Conservation (phyloP, 2,329 filamentous ascomycete genomes). For the Aspergillus ruber region DNA sequence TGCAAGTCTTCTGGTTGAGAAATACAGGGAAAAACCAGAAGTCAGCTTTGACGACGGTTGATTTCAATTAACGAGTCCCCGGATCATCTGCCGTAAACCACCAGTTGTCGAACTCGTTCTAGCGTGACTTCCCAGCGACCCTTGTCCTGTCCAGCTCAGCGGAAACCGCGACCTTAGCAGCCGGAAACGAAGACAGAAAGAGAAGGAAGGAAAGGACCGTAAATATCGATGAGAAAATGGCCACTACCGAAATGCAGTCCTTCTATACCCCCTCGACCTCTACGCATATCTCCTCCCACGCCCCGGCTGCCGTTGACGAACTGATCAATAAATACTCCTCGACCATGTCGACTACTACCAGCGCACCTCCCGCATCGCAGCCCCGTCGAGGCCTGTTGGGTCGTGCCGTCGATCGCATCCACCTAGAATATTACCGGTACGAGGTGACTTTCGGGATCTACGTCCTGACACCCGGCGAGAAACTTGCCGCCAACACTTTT, state of each 20-base stretch:
- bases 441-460: conserved; percentile 43
- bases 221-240: conserved; percentile 11
- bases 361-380: conserved; percentile 6
- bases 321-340: conserved; percentile 29
- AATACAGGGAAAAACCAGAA: too few relatives aligned
- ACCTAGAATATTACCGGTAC: conserved; percentile 41
- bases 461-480: conserved; percentile 40
- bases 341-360: conserved; percentile 14
- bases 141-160: too few relatives aligned
- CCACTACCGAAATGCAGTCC: conserved; percentile 26
- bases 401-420: conserved; percentile 26
- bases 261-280: conserved; percentile 28
- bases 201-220: not conserved
- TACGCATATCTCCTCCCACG: conserved; percentile 23
- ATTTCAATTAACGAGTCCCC: too few relatives aligned
- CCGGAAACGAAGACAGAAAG: too few relatives aligned
- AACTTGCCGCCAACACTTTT: conserved; percentile 36
- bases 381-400: conserved; percentile 20
- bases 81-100: too few relatives aligned
- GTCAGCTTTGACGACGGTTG: too few relatives aligned
- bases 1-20: too few relatives aligned
- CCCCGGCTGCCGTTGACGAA: conserved; percentile 26
- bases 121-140: too few relatives aligned
- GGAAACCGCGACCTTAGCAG: too few relatives aligned
- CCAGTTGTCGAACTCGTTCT: too few relatives aligned